Base-by-base conservation (phyloP, 2,329 filamentous ascomycete genomes). In the Pseudogymnoascus sp. region DNA sequence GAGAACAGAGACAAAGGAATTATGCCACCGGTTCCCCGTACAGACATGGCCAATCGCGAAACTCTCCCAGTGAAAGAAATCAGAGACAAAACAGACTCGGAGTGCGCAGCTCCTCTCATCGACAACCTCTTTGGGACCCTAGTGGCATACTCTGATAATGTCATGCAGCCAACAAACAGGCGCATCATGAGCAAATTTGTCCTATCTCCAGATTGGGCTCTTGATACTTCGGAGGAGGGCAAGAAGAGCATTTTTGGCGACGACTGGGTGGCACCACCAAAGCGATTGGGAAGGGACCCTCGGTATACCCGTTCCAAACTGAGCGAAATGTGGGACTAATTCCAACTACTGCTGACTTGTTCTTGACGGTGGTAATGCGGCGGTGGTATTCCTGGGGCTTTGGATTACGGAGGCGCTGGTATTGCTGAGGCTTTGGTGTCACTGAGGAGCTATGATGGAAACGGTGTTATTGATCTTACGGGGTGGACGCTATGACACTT, bases 241-340 rank as follows among this genome's bases (percentile, higher is more conserved):
- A 72, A 71, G 28, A 61, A 65, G 2, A 70, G 65, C 31, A 65
- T 68, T 46, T 74, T 72, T 65, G 71, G 71, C 2, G 70, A 73
- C 41, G 69, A 71, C 59, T 71, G 40, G 60, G 60, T 26, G 11
- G 35, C 19, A 37, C 46, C 56, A 10, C 62, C 62, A 61, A 61
- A 61, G 37, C 16, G 31, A 2, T n/a, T 22, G 26, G 61, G 43
- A 35, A 59, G 16, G 7, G 61, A 62, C 24, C 28, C 61, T 35
- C 41, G 61, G 8, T 37, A 62, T 37, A 56, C 33, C 19, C 69
- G 68, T 60, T 71, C 66, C 5, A 65, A 62, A 19, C 66, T 66
- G 1, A 71, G 33, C 3, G 65, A 46, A 7, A 66, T 60, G 59
- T 72, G 59, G 59, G 50, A 56, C 28, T 56, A 8, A 56, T 33